Conservation (phyloP, 495 filamentous ascomycete species). For the Tuber melanosporum region DNA sequence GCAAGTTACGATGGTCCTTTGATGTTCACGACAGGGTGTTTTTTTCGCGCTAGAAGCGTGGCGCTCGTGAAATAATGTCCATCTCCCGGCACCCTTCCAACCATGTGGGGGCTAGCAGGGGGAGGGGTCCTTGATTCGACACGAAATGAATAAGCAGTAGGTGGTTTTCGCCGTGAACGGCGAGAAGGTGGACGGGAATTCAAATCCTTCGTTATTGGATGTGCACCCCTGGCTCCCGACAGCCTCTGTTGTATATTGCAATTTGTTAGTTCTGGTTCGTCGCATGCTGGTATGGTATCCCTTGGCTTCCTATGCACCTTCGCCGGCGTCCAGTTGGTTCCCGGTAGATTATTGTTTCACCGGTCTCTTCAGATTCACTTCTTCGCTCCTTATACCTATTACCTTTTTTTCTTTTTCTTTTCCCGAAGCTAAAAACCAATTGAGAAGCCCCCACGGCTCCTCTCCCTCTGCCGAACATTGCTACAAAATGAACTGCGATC, state of each 20-base stretch:
- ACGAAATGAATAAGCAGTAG: neutral
- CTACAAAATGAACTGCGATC: no score
- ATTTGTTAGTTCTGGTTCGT: neutral
- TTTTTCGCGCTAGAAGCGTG: no score
- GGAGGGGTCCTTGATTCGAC: neutral
- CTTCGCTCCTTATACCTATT: neutral
- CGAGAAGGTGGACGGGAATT: neutral
- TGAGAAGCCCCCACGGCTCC: no score
- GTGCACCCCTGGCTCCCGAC: no score
- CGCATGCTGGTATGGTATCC: neutral
- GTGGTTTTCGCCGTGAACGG: neutral
- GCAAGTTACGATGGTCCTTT: no score
- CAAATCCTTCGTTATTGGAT: neutral
- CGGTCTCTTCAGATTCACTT: neutral
- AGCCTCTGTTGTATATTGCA: neutral
- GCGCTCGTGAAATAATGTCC: no score
- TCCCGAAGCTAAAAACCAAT: no score
- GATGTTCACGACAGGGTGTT: no score
- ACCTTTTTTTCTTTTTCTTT: no score
- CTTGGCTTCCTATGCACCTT: neutral
- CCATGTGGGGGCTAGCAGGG: no score
- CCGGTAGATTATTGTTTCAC: neutral
- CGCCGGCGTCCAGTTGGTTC: neutral
- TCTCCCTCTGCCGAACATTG: no score
- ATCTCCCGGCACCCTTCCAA: no score